Conservation (phyloP, 1,284 basidiomycete species). For the Rhodotorula mucilaginosa region DNA sequence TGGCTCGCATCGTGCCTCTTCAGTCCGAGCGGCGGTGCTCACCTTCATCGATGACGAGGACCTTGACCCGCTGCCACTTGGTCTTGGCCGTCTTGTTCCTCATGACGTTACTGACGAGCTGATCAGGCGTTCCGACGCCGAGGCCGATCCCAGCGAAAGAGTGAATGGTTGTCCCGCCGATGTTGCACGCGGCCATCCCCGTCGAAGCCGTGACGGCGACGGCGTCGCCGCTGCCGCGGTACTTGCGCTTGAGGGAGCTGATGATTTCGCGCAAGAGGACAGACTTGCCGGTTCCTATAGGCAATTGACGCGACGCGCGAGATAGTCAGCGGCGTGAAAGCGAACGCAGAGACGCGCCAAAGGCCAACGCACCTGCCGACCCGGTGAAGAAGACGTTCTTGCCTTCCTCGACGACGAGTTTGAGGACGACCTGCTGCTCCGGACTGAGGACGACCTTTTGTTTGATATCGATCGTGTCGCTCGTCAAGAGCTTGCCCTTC, state of each 20-base stretch:
- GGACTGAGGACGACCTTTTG: slow-evolving; percentile 61
- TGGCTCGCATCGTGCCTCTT: neutral
- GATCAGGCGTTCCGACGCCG: slow-evolving; percentile 65
- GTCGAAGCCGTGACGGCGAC: slow-evolving; percentile 84
- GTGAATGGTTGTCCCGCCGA: slow-evolving; percentile 88
- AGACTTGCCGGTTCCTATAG: slow-evolving; percentile 95
- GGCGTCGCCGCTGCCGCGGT: slow-evolving; percentile 55
- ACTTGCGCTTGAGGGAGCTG: slow-evolving; percentile 57
- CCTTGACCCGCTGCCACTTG: slow-evolving; percentile 71
- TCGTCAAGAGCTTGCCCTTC: slow-evolving; percentile 26
- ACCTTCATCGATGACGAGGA: slow-evolving; percentile 95
- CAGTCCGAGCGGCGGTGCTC: slow-evolving; percentile 38
- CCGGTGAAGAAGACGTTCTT: slow-evolving; percentile 95
- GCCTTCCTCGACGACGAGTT: slow-evolving; percentile 64
- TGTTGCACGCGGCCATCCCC: slow-evolving; percentile 91
- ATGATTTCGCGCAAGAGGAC: slow-evolving; percentile 90
- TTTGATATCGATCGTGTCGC: slow-evolving; percentile 46
- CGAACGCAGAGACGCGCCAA: slow-evolving; percentile 1
- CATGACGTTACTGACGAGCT: slow-evolving; percentile 65
- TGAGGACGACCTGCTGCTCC: slow-evolving; percentile 78
- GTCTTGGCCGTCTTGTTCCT: slow-evolving; percentile 67
- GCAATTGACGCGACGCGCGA: neutral
- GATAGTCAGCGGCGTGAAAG: neutral
- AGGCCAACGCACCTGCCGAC: slow-evolving; percentile 67
- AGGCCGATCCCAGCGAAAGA: slow-evolving; percentile 88